phyloP scores from a whole-genome alignment of 1,284 basidiomycete species.

The Flammula alnicola region DNA sequence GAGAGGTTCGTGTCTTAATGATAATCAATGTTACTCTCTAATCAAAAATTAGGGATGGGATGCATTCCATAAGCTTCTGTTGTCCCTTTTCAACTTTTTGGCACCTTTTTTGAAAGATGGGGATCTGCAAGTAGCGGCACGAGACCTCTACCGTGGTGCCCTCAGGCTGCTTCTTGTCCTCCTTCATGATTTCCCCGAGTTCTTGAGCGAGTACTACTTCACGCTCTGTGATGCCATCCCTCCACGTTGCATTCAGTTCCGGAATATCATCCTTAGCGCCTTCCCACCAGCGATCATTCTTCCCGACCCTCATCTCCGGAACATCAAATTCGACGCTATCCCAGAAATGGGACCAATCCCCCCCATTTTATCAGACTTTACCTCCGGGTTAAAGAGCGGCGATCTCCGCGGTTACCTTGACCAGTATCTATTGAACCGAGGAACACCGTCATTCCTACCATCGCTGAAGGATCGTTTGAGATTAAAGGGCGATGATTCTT shows the following conservation, averaged over 20 bases:
- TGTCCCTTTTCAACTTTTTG: constrained; percentile 94
- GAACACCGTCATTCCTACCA: constrained; percentile 70
- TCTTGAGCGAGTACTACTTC: constrained; percentile 97
- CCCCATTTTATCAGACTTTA: constrained; percentile 89
- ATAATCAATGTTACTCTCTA: neutral
- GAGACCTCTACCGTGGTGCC: constrained; percentile 92
- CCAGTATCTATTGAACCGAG: constrained; percentile 78
- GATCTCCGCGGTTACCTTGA: constrained; percentile 84
- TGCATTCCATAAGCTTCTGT: constrained; percentile 92
- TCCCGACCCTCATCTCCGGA: constrained; percentile 87
- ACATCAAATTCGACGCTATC: constrained; percentile 71
- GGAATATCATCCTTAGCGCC: constrained; percentile 95
- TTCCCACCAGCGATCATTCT: constrained; percentile 90
- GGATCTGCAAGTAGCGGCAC: constrained; percentile 82
- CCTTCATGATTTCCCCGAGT: constrained; percentile 98
- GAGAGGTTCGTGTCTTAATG: constrained; percentile 63
- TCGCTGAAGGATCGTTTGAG: constrained; percentile 83
- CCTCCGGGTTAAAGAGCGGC: constrained; percentile 76
- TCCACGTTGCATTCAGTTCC: constrained; percentile 91
- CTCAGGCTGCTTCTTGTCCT: constrained; percentile 92
- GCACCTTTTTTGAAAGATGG: constrained; percentile 87
- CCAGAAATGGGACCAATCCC: constrained; percentile 92
- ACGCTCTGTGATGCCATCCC: constrained; percentile 94
- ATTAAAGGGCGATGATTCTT: constrained; percentile 45
- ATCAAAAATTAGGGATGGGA: constrained; percentile 76